Evolutionary conservation across 1,139 yeast genomes (phyloP).

Genomic region (Taphrina betulina): DNA sequence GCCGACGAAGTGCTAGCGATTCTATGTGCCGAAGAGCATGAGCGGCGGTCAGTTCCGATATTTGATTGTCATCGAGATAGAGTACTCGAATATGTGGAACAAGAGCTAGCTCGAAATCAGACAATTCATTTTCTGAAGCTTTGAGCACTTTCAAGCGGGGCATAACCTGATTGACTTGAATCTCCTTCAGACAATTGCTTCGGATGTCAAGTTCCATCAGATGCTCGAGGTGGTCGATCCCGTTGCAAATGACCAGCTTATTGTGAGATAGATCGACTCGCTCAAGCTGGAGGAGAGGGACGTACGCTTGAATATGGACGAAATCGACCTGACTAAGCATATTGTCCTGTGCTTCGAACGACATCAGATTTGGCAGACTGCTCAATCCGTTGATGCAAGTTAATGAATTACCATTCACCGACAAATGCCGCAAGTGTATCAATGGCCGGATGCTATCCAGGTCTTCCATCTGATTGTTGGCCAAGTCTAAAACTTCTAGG

Average conservation of each 20-base stretch:
- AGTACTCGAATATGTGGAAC: conserved; percentile 40
- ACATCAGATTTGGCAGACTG: conserved; percentile 42
- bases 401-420: conserved; percentile 41
- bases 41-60: conserved; percentile 36
- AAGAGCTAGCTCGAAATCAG: conserved; percentile 33
- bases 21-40: conserved; percentile 35
- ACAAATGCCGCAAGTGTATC: conserved; percentile 42
- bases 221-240: conserved; percentile 38
- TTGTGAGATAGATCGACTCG: conserved; percentile 41
- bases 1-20: conserved; percentile 38
- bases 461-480: conserved; percentile 44
- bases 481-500: conserved; percentile 43
- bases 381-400: conserved; percentile 42
- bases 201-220: conserved; percentile 37
- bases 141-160: conserved; percentile 37
- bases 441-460: conserved; percentile 40
- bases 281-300: conserved; percentile 38
- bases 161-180: conserved; percentile 32
- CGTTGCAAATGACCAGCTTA: conserved; percentile 39
- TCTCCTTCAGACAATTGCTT: conserved; percentile 33
- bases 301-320: conserved; percentile 4
- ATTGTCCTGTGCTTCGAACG: conserved; percentile 41
- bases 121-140: conserved; percentile 35
- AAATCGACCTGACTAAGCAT: conserved; percentile 40
- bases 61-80: conserved; percentile 40